These are phyloP conservation scores for Eucommia ulmoides DNA, from an alignment of 257 asterid genomes.

Conservation along the genomic window DNA sequence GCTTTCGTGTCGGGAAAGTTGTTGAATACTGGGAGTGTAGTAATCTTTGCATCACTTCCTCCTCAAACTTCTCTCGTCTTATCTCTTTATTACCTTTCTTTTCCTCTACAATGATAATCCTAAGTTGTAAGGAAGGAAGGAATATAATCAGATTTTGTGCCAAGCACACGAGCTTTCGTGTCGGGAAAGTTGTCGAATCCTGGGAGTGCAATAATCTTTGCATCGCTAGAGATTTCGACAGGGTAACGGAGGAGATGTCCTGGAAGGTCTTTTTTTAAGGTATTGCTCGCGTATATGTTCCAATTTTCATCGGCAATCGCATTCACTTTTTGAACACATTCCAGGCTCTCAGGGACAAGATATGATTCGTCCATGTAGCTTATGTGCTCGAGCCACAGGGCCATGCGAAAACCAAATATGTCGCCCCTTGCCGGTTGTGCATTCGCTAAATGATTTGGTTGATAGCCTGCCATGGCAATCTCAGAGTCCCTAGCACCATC, in stretches of 20 bases:
- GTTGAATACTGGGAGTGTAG: slow-evolving; percentile 35
- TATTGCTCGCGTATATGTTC: slow-evolving; percentile 34
- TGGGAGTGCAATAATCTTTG: slow-evolving; percentile 33
- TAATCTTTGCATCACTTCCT: slow-evolving; percentile 35
- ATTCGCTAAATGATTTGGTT: slow-evolving; percentile 46
- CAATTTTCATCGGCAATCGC: slow-evolving; percentile 45
- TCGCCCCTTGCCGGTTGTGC: slow-evolving; percentile 33
- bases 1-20: slow-evolving; percentile 87
- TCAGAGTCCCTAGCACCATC: slow-evolving; percentile 81
- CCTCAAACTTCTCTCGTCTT: too few relatives aligned
- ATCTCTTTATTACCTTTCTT: too few relatives aligned
- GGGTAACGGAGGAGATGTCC: slow-evolving; percentile 85
- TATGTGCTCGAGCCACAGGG: slow-evolving; percentile 77
- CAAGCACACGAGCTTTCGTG: slow-evolving; percentile 75
- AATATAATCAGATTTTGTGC: slow-evolving; percentile 36
- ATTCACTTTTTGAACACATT: slow-evolving; percentile 42
- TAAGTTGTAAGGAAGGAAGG: slow-evolving; percentile 74
- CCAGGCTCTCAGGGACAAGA: slow-evolving; percentile 41
- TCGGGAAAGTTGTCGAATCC: slow-evolving; percentile 70
- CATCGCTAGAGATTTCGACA: slow-evolving; percentile 27
- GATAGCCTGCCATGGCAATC: slow-evolving; percentile 91
- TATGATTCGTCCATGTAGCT: slow-evolving; percentile 16
- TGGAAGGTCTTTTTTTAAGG: slow-evolving; percentile 29
- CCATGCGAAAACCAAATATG: slow-evolving; percentile 50
- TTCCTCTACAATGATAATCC: too few relatives aligned